Percentiles rank a stretch among this genome's conserved stretches.
phyloP scores from a whole-genome alignment of 2,329 filamentous ascomycete genomes.

The Hypoxylon sp. region DNA sequence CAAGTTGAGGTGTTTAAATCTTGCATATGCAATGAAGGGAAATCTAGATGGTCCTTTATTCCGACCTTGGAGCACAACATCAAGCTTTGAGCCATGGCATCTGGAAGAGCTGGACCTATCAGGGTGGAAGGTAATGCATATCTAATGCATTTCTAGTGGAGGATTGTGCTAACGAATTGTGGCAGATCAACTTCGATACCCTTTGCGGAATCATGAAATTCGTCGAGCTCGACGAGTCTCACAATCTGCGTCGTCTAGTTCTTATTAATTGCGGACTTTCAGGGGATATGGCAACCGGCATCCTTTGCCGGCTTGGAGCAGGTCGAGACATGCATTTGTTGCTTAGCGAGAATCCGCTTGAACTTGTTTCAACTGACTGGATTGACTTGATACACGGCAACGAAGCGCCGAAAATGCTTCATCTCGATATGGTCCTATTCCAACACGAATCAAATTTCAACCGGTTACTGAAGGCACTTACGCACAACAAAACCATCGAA shows the following conservation, averaged over 20 bases:
- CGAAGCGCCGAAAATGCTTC: constrained; percentile 65
- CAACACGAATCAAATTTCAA: constrained; percentile 66
- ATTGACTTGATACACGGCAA: constrained; percentile 63
- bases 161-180: constrained; percentile 28
- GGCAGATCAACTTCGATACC: constrained; percentile 65
- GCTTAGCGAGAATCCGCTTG: constrained; percentile 67
- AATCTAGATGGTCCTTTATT: constrained; percentile 63
- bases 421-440: constrained; percentile 72
- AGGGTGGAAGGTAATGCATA: constrained; percentile 62
- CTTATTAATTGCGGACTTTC: constrained; percentile 69
- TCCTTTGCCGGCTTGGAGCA: constrained; percentile 67
- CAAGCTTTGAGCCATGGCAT: constrained; percentile 56
- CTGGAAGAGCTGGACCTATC: constrained; percentile 70
- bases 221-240: constrained; percentile 59
- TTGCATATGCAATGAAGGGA: constrained; percentile 66
- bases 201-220: constrained; percentile 64
- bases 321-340: constrained; percentile 64
- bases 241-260: constrained; percentile 60
- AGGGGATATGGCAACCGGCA: constrained; percentile 64
- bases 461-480: constrained; percentile 64
- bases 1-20: constrained; percentile 64
- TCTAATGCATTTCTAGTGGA: background rate
- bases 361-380: constrained; percentile 66
- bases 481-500: constrained; percentile 65
- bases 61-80: constrained; percentile 59